Conservation (phyloP, 306 rosid genomes). For the Boehmeria nivea region DNA sequence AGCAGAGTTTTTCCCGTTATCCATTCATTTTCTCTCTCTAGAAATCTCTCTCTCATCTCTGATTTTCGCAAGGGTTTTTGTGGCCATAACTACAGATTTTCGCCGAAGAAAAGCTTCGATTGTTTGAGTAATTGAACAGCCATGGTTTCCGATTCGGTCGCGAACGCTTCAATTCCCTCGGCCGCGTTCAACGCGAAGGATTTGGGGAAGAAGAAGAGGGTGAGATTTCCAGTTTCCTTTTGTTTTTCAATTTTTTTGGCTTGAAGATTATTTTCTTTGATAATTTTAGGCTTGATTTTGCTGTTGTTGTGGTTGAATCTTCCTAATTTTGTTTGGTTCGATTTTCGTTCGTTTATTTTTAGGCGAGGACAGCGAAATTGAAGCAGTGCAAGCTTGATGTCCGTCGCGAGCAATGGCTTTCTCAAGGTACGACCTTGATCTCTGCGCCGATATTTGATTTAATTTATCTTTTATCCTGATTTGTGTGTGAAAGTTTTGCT, state of each 20-base stretch:
- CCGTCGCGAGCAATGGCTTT: constrained; percentile 97
- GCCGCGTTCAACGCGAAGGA: constrained; percentile 53
- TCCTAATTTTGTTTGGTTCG: background rate
- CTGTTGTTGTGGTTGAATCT: background rate
- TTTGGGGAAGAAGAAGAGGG: constrained; percentile 90
- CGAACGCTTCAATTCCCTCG: constrained; percentile 57
- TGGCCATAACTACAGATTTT: constrained; percentile 17
- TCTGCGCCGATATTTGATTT: background rate
- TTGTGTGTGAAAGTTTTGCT: background rate
- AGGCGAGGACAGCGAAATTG: constrained; percentile 95
- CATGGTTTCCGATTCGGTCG: constrained; percentile 81
- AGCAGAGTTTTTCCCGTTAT: constrained; percentile 74
- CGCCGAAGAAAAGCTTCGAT: constrained; percentile 21
- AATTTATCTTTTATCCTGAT: background rate
- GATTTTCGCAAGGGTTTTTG: constrained; percentile 52
- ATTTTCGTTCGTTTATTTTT: no score
- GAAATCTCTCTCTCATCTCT: constrained; percentile 23
- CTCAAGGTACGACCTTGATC: constrained; percentile 57
- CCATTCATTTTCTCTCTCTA: constrained; percentile 34
- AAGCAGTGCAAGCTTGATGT: constrained; percentile 94
- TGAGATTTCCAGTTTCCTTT: constrained; percentile 22
- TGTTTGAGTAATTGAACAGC: constrained; percentile 23
- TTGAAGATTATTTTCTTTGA: no score
- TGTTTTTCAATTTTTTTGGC: background rate
- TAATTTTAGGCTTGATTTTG: background rate